These are phyloP conservation scores for Mimosa pudica DNA, from an alignment of 306 rosid genomes.

Conservation along the genomic window DNA sequence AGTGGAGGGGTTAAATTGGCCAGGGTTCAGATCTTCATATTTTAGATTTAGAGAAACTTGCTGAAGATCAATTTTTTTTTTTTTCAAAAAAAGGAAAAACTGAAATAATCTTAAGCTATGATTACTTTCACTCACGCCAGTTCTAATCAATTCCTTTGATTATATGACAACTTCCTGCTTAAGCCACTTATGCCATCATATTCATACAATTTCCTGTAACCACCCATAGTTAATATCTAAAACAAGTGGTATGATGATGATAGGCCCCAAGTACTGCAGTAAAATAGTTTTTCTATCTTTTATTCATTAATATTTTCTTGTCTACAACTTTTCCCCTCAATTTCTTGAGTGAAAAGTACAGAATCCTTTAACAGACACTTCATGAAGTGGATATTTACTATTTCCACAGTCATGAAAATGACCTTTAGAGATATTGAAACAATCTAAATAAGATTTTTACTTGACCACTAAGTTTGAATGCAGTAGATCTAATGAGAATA, in stretches of 20 bases:
- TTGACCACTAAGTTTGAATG: background rate
- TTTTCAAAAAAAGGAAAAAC: background rate
- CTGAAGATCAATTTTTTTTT: background rate
- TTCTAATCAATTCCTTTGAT: background rate
- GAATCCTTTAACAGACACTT: background rate
- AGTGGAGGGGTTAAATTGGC: background rate
- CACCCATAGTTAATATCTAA: background rate
- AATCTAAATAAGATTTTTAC: background rate
- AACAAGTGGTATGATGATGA: background rate
- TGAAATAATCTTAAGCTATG: background rate
- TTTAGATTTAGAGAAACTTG: background rate
- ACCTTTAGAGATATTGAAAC: background rate
- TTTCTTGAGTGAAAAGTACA: too few relatives aligned
- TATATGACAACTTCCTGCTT: background rate
- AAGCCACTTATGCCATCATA: background rate
- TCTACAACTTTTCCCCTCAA: background rate
- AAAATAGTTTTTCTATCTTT: background rate
- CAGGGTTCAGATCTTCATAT: background rate
- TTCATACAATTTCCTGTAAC: background rate
- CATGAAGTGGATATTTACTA: background rate
- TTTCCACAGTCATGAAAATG: background rate
- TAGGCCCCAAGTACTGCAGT: background rate
- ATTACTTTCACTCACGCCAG: background rate
- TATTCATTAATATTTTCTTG: background rate
- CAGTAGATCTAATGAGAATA: background rate